Evolutionary conservation across 495 filamentous ascomycete species (phyloP).

Genomic region (Xylaria bambusicola): DNA sequence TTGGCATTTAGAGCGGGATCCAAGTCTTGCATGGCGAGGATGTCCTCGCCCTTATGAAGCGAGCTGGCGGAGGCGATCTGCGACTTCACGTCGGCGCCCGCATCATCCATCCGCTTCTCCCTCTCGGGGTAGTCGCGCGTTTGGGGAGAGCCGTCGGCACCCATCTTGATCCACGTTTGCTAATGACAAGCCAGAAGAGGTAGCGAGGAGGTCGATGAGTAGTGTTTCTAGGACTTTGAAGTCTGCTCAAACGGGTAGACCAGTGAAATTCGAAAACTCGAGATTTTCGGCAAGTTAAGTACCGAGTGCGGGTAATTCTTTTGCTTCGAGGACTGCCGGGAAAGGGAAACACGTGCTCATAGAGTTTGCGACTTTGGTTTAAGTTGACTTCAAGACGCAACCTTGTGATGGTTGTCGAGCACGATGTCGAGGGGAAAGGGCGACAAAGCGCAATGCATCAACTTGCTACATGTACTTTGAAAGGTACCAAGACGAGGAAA

Average conservation of each 20-base stretch:
- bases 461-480: no score
- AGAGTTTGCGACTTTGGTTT: no score
- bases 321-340: no score
- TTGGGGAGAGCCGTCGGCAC: neutral
- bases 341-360: no score
- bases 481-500: no score
- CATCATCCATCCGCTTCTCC: neutral
- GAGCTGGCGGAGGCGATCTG: conserved; percentile 15
- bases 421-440: neutral
- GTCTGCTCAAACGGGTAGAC: neutral
- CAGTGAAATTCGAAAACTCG: no score
- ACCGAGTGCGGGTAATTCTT: no score
- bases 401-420: no score
- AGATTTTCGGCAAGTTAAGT: no score
- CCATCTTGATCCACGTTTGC: neutral
- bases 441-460: neutral
- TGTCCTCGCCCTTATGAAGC: conserved; percentile 43
- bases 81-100: conserved; percentile 19
- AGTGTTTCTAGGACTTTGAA: neutral
- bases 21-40: conserved; percentile 52
- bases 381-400: no score
- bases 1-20: conserved; percentile 68
- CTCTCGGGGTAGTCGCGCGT: neutral
- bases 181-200: neutral
- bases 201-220: neutral